Evolutionary conservation across 805 yeast species (phyloP).

Genomic region (Starmera amethionina): DNA sequence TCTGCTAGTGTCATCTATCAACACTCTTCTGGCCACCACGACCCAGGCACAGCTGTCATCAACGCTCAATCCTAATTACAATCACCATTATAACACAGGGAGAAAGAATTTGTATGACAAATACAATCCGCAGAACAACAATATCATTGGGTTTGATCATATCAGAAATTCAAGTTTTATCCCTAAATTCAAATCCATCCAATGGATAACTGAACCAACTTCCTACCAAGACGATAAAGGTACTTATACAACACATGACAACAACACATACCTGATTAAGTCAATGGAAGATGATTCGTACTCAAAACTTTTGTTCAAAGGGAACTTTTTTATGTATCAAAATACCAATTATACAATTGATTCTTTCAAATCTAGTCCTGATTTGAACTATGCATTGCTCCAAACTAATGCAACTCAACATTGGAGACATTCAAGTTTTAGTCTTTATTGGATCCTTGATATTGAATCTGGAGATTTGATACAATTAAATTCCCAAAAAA

Average conservation of each 20-base stretch:
- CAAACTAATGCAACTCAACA: constrained; percentile 52
- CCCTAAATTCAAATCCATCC: constrained; percentile 45
- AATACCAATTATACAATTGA: constrained; percentile 37
- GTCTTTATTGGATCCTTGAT: constrained; percentile 33
- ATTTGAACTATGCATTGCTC: constrained; percentile 47
- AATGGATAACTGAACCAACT: constrained; percentile 55
- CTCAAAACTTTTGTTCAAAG: constrained; percentile 38
- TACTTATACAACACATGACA: constrained; percentile 43
- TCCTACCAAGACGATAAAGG: constrained; percentile 51
- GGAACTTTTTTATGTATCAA: constrained; percentile 32
- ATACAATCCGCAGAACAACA: not conserved
- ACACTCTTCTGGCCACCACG: constrained; percentile 4
- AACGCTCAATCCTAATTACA: no score
- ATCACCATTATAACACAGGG: not conserved
- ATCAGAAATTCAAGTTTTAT: constrained; percentile 47
- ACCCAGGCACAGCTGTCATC: constrained; percentile 1
- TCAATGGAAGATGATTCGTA: constrained; percentile 35
- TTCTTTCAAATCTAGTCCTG: constrained; percentile 54
- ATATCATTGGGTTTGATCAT: constrained; percentile 24
- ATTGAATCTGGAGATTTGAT: constrained; percentile 17
- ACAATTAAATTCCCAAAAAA: constrained; percentile 19
- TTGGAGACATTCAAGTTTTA: constrained; percentile 43
- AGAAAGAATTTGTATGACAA: not conserved
- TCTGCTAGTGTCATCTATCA: constrained; percentile 3
- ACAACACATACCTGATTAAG: constrained; percentile 43